Evolutionary conservation across 352 stramenopile genomes (phyloP), one percentile per base, ranked within the genome.

Genomic region (Plasmopara viticola): DNA sequence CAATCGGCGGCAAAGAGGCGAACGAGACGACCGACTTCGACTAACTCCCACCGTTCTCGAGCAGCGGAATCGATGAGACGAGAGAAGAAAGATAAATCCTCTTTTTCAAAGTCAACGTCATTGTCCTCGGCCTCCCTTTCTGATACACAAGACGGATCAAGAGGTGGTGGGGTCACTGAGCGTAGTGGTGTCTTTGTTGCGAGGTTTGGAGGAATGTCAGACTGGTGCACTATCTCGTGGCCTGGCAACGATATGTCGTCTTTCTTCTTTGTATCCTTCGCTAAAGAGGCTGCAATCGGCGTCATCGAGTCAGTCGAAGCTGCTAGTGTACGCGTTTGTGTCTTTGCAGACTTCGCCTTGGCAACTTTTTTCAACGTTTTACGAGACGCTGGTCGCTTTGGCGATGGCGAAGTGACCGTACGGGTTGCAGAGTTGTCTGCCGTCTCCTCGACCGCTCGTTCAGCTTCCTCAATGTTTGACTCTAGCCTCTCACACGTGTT

Each of bases 1-100:
- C 82, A 94, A 28, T 68, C 52, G 0, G 70, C 60, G 13, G 79
- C 68, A 67, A 94, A 92, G n/a, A 94, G 61, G 9, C 78, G 79
- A 44, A 92, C 78, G 10, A 94, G 68, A 0, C 81, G 81, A 18
- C 84, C 84, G 28, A 94, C 78, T 38, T 94, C 84, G 4, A 87
- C 31, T 12, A 94, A 59, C 35, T 92, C 80, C 84, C 84, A 94
- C 12, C 59, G 57, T 29, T 91, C 79, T 47, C 77, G 60, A 33
- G 81, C 84, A 18, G 84, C 84, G 25, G 79, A 72, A 53, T 92
- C 81, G 34, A 94, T 90, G 13, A 94, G 66, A 38, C 64, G 59
- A 14, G 78, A 85, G 50, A 86, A 90, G n/a, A 88, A 37, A n/a
- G 66, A 77, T 6, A 40, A 14, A 1, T 65, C 51, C 9, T 49